These are phyloP conservation scores for Talaromyces thailandensis DNA, from an alignment of 495 filamentous ascomycete species.

Conservation along the genomic window DNA sequence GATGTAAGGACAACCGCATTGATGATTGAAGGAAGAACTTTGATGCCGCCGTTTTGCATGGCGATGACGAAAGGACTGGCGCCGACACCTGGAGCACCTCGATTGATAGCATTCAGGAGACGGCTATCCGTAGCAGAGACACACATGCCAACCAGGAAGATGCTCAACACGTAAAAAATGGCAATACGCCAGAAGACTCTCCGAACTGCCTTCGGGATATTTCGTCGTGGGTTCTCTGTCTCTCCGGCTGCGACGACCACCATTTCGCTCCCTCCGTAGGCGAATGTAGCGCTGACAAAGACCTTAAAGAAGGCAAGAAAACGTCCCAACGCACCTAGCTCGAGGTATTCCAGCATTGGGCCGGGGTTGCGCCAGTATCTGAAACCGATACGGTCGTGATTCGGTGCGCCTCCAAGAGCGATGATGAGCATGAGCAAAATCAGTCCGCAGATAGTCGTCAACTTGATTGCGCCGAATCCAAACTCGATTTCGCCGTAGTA, in stretches of 20 bases:
- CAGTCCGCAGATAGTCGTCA: slow-evolving; percentile 63
- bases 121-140: slow-evolving; percentile 39
- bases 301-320: slow-evolving; percentile 34
- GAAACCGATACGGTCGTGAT: slow-evolving; percentile 57
- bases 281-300: slow-evolving; percentile 31
- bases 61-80: slow-evolving; percentile 53
- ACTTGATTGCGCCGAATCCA: slow-evolving; percentile 64
- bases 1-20: slow-evolving; percentile 66
- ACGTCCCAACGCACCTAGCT: slow-evolving; percentile 20
- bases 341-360: slow-evolving; percentile 45
- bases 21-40: slow-evolving; percentile 60
- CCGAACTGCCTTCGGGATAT: slow-evolving; percentile 68
- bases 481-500: slow-evolving; percentile 70
- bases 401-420: slow-evolving; percentile 59
- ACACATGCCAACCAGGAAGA: slow-evolving; percentile 48
- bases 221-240: slow-evolving; percentile 64
- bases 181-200: slow-evolving; percentile 82
- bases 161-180: slow-evolving; percentile 64
- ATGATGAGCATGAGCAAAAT: slow-evolving; percentile 58
- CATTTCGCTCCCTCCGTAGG: slow-evolving; percentile 52
- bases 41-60: slow-evolving; percentile 52
- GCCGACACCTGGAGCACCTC: slow-evolving; percentile 39
- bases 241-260: slow-evolving; percentile 73
- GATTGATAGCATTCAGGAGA: slow-evolving; percentile 42
- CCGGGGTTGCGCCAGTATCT: slow-evolving; percentile 64